Evolutionary conservation across 2,329 filamentous ascomycete genomes (phyloP).

Genomic region (Cercospora sojina): DNA sequence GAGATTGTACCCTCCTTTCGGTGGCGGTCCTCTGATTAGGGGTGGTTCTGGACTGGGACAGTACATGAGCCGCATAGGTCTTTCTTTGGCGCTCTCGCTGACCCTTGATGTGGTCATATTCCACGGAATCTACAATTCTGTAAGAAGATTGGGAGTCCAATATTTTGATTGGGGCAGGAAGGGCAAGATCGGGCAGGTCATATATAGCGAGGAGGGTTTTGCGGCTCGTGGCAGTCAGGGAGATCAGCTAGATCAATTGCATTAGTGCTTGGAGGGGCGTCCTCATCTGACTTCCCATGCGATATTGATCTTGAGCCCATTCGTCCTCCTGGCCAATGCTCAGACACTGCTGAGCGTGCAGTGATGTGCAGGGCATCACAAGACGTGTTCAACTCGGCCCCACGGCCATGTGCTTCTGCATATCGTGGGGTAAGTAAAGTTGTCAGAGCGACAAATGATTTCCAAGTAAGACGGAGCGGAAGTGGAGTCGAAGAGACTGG

Average conservation of each 20-base stretch:
- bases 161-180: constrained; percentile 27
- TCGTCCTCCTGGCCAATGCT: not conserved
- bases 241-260: not conserved
- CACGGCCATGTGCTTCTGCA: too few species aligned
- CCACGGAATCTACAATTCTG: constrained; percentile 22
- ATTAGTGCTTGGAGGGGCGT: not conserved
- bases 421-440: not conserved
- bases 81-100: constrained; percentile 25
- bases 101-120: constrained; percentile 26
- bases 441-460: not conserved
- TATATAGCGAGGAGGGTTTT: constrained; percentile 12
- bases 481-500: not conserved
- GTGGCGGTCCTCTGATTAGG: constrained; percentile 12
- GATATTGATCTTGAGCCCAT: not conserved
- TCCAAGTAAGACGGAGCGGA: not conserved
- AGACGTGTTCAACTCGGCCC: too few species aligned
- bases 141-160: constrained; percentile 21
- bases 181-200: constrained; percentile 15
- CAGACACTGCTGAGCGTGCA: not conserved
- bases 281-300: not conserved
- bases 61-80: constrained; percentile 27
- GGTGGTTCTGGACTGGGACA: not conserved
- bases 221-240: not conserved
- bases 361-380: not conserved
- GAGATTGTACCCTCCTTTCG: constrained; percentile 16